Percentiles rank a stretch among this genome's conserved stretches.
phyloP scores from a whole-genome alignment of 768 basidiomycete species.

The Lactarius vividus region DNA sequence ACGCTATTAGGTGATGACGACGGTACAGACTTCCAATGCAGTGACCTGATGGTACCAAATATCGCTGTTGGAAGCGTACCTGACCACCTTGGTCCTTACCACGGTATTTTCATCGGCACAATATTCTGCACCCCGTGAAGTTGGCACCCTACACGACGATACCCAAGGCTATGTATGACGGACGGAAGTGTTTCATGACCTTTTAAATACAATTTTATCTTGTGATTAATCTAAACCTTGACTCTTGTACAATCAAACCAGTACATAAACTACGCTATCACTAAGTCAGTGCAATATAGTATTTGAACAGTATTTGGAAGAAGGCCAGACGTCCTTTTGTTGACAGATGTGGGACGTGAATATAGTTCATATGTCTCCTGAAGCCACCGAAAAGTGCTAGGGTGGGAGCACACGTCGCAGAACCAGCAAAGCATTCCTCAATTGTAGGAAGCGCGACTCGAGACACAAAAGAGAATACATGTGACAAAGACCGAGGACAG shows the following conservation, averaged over 20 bases:
- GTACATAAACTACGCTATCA: neutral
- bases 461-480: neutral
- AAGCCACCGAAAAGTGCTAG: neutral
- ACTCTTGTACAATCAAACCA: neutral
- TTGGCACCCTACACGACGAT: neutral
- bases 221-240: neutral
- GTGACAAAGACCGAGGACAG: neutral
- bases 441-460: neutral
- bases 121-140: constrained; percentile 35
- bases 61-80: constrained; percentile 37
- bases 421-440: neutral
- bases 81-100: constrained; percentile 58
- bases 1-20: constrained; percentile 44
- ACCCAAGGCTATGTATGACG: neutral
- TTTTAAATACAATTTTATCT: neutral
- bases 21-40: constrained; percentile 51
- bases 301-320: neutral
- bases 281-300: neutral
- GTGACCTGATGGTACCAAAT: constrained; percentile 53
- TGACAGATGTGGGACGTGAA: neutral
- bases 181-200: neutral
- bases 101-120: constrained; percentile 57
- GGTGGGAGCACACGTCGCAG: neutral
- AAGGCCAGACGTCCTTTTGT: neutral
- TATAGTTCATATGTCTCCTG: neutral